phyloP scores from a whole-genome alignment of 176 grass and related monocot species.

The Rhynchospora tenuis region DNA sequence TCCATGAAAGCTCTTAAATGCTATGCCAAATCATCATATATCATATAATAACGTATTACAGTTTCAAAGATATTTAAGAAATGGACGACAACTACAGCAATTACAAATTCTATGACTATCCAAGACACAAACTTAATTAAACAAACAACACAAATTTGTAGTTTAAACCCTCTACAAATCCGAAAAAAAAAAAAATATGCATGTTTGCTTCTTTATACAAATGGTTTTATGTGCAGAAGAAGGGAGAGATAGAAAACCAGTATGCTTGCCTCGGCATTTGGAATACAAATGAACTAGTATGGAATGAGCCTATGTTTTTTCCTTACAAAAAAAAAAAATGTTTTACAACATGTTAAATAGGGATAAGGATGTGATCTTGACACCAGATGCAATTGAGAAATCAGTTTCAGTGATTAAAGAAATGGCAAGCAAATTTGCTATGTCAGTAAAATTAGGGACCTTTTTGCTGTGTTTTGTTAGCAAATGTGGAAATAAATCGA shows the following conservation, averaged over 20 bases:
- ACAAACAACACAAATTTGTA: too few relatives aligned
- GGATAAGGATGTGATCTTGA: conserved; percentile 49
- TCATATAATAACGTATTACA: too few relatives aligned
- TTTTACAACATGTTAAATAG: conserved; percentile 65
- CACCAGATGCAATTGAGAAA: conserved; percentile 33
- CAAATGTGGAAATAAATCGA: conserved; percentile 41
- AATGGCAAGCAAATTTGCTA: conserved; percentile 35
- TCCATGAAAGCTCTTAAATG: too few relatives aligned
- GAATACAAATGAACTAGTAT: conserved; percentile 35
- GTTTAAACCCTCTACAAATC: too few relatives aligned
- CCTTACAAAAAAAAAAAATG: too few relatives aligned
- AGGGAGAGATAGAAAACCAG: conserved; percentile 19
- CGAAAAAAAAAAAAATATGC: too few relatives aligned
- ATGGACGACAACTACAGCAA: too few relatives aligned
- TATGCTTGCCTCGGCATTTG: conserved; percentile 55
- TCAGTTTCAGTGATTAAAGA: conserved; percentile 52
- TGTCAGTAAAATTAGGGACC: conserved; percentile 67
- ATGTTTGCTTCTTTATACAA: conserved; percentile 68
- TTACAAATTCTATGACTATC: too few relatives aligned
- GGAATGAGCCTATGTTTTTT: conserved; percentile 74
- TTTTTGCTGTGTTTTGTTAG: conserved; percentile 58
- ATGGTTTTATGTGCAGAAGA: conserved; percentile 43
- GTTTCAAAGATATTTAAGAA: too few relatives aligned
- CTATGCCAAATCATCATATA: too few relatives aligned
- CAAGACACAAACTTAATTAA: too few relatives aligned